Evolutionary conservation across 2,329 filamentous ascomycete genomes (phyloP).

Genomic region (Exophiala dermatitidis): DNA sequence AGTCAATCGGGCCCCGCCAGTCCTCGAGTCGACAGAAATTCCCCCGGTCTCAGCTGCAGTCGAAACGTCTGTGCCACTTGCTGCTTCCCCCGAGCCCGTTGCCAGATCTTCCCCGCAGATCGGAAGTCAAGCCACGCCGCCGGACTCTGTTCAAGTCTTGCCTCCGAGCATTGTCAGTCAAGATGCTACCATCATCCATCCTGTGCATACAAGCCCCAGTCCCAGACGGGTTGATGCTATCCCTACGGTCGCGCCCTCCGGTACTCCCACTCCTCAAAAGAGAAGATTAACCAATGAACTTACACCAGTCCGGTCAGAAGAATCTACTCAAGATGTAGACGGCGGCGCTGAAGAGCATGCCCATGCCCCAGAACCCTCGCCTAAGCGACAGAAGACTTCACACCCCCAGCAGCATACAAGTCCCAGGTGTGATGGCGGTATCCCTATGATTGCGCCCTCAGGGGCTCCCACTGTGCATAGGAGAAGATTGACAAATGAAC

Average conservation of each 20-base stretch:
- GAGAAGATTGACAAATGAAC: conserved; percentile 10
- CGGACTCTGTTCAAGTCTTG: conserved; percentile 8
- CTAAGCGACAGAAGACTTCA: conserved; percentile 20
- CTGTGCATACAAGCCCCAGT: not conserved
- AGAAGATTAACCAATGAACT: conserved; percentile 10
- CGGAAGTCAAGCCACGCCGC: not conserved
- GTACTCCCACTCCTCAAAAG: conserved; percentile 1
- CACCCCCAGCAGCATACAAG: conserved; percentile 3
- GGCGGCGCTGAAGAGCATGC: not conserved
- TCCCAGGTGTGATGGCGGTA: conserved; percentile 5
- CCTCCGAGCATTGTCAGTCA: conserved; percentile 4
- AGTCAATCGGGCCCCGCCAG: not conserved
- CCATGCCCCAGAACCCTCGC: conserved; percentile 1
- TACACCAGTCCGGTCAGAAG: conserved; percentile 11
- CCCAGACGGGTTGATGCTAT: conserved; percentile 3
- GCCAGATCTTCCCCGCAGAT: not conserved
- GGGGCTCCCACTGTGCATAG: conserved; percentile 1
- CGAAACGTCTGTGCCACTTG: conserved; percentile 7
- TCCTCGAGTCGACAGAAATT: conserved; percentile 11
- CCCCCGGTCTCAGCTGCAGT: conserved; percentile 2
- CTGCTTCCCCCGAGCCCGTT: conserved; percentile 6
- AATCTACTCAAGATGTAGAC: conserved; percentile 6
- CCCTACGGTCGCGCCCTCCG: conserved; percentile 11
- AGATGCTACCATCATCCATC: conserved; percentile 10
- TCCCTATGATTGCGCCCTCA: conserved; percentile 8